Base-by-base conservation (phyloP, 257 asterid species). In the Linaria vulgaris region DNA sequence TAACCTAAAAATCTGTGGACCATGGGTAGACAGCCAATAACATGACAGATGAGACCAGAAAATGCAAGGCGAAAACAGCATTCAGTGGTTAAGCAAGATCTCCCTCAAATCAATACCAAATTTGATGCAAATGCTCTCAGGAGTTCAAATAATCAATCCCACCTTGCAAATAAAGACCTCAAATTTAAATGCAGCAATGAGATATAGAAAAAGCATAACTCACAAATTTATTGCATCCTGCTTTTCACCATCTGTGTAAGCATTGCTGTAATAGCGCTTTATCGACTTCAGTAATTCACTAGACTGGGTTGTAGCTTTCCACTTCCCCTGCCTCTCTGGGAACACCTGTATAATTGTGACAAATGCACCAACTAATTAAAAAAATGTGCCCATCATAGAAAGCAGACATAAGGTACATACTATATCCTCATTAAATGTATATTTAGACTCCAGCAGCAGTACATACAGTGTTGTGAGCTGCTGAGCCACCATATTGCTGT, bases 151-250 rank as follows among this genome's bases (percentile, higher is more conserved):
- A 30, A 24, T 58, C 55, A 20, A 61, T 46, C 39, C 45, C 37
- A 13, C 69, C 49, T 37, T 37, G 21, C 47, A 48, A 51, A 76
- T 43, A 58, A 47, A 43, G 49, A 67, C 51, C 11, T 46, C 48
- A 64, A 50, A 63, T 24, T 30, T 37, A 21, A 57, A 64, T 59
- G 67, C 61, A 73, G 59, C 59, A 55, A 25, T 53, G 54, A 44
- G 55, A 63, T 56, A 44, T 55, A 60, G 27, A 59, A 54, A 71
- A 75, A 39, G 65, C 59, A 66, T 50, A 16, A 76, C 80, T 78
- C 75, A 94, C 99, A 94, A 74, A 79, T 94, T 94, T 77, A 94
- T 94, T 38, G 99, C 99, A 74, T 94, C 99, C 83, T 94, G 99
- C 79, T 94, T 94, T 83, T 94, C 99, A 20, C 99, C 99, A 41